Evolutionary conservation across 2,329 filamentous ascomycete genomes (phyloP), one percentile per base, ranked within the genome.

Genomic region (Hymenoscyphus infarciens): DNA sequence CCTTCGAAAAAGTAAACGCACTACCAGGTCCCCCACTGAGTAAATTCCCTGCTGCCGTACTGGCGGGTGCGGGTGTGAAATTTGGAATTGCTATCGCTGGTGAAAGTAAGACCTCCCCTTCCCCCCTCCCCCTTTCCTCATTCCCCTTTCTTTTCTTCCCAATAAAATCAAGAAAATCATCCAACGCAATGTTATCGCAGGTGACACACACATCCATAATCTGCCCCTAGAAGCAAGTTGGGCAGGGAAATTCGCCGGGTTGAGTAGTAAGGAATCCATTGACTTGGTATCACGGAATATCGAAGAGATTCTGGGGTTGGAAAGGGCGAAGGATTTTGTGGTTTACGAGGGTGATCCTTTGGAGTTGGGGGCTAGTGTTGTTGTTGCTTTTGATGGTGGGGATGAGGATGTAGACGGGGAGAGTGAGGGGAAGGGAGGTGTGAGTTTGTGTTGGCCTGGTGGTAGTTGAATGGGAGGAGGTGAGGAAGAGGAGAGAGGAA

Each of bases 261-360:
- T 78, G 1, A 71, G 67, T 35, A 73, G 75, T 27, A 67, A 68
- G 22, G 67, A 75, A 22, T 73, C 75, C 13, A 67, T 80, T 15
- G 67, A 73, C 27, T 70, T 80, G 16, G 74, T 80, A 1, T 74
- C 75, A 5, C 69, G 66, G 22, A 80, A 80, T 59, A 70, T 80
- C 25, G 77, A 80, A 64, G 69, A 74, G 45, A 78, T 80, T 25
- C 68, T 80, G 19, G 71, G 73, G 1, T 69, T 80, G 27, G 52
- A 68, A 4, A 61, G 65, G 15, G 56, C 62, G 42, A 71, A 65
- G 52, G 78, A 80, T 62, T 69, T 79, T 53, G 78, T 80, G 10
- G 63, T 80, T 16, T 80, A 74, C 69, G 78, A 80, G 66, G 77
- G 77, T 5, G 74, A 75, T 67, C 78, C 78, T 22, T 65, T 80